These are phyloP conservation scores for Nannochloropsis granulata DNA, from an alignment of 108 stramenopile genomes.

Conservation along the genomic window DNA sequence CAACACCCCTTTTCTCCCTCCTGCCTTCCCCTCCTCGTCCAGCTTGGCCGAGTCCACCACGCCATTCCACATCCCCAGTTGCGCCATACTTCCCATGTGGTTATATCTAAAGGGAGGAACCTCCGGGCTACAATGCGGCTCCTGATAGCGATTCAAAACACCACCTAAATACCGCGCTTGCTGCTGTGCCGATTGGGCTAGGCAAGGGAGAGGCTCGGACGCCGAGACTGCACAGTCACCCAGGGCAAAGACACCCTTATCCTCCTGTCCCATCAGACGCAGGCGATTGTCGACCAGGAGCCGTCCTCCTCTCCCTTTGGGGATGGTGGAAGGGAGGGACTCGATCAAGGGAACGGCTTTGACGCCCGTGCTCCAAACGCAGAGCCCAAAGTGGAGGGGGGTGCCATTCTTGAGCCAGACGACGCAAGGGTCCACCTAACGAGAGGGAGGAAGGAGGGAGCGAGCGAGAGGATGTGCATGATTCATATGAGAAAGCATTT, in stretches of 20 bases:
- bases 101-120: slow-evolving; percentile 52
- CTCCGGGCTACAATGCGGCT: slow-evolving; percentile 5
- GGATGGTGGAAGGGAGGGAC: slow-evolving; percentile 26
- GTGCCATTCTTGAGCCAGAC: neutral
- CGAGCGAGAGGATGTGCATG: neutral
- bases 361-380: slow-evolving; percentile 73
- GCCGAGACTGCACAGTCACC: slow-evolving; percentile 66
- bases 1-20: neutral
- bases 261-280: slow-evolving; percentile 56
- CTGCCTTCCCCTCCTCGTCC: neutral
- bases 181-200: slow-evolving; percentile 75
- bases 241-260: slow-evolving; percentile 65
- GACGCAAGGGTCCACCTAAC: neutral
- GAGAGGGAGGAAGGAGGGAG: neutral
- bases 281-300: slow-evolving; percentile 69
- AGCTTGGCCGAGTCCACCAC: slow-evolving; percentile 27
- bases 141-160: neutral
- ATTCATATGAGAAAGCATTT: too few species aligned
- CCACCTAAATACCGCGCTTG: slow-evolving; percentile 49
- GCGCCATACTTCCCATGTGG: slow-evolving; percentile 63
- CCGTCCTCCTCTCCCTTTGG: slow-evolving; percentile 40
- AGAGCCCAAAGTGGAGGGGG: neutral
- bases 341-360: slow-evolving; percentile 35
- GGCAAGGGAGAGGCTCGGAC: slow-evolving; percentile 54
- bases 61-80: slow-evolving; percentile 52